Evolutionary conservation across 1,284 basidiomycete species (phyloP).

Genomic region (Malassezia sp.): DNA sequence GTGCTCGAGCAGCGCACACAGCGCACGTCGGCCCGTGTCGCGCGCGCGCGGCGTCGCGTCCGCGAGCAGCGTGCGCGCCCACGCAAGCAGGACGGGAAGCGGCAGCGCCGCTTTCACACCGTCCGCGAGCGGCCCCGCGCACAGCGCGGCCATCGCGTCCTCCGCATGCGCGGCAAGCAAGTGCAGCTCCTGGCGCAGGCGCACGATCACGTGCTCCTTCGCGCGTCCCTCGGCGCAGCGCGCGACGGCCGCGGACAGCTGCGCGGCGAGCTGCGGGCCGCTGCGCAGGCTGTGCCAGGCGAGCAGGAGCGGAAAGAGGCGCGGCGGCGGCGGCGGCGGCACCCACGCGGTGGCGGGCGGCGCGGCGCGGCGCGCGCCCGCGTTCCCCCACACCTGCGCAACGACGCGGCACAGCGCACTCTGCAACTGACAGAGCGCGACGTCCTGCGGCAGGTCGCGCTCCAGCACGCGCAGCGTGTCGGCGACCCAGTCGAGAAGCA

Average conservation of each 20-base stretch:
- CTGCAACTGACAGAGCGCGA: conserved; percentile 63
- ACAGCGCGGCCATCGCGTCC: conserved; percentile 62
- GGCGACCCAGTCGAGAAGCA: conserved; percentile 58
- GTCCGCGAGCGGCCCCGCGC: conserved; percentile 7
- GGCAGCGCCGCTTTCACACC: conserved; percentile 37
- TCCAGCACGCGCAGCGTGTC: conserved; percentile 69
- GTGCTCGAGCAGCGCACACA: conserved; percentile 60
- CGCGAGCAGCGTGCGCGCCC: conserved; percentile 50
- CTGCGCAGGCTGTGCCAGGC: conserved; percentile 79
- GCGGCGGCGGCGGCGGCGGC: conserved; percentile 62
- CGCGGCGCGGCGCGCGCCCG: conserved; percentile 67
- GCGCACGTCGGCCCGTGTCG: conserved; percentile 55
- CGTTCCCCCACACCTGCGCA: conserved; percentile 71
- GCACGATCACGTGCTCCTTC: conserved; percentile 29
- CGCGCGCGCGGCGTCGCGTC: conserved; percentile 46
- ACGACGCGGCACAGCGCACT: conserved; percentile 81
- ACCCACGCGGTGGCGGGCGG: conserved; percentile 64
- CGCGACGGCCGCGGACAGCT: conserved; percentile 61
- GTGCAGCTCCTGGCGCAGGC: conserved; percentile 54
- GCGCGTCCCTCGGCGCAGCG: conserved; percentile 49
- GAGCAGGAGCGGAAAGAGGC: conserved; percentile 73
- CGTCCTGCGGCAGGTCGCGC: conserved; percentile 56
- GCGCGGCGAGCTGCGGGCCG: conserved; percentile 61
- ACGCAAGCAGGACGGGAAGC: conserved; percentile 48
- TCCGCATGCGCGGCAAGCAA: conserved; percentile 61